Base-by-base conservation (phyloP, 176 grass and related monocot genomes). In the Musa beccarii region DNA sequence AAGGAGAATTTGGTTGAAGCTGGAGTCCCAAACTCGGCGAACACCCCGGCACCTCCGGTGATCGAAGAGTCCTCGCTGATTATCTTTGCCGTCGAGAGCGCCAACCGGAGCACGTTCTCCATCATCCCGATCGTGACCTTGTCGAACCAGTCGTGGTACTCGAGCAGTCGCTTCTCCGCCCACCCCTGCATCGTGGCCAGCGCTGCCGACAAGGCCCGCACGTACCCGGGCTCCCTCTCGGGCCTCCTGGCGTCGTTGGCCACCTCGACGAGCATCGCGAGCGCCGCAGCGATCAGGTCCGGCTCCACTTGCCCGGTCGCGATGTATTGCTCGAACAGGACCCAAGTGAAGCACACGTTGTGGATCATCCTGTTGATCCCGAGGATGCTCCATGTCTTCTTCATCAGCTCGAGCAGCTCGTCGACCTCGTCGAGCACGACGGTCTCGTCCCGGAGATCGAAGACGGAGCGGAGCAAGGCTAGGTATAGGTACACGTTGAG, bases 401-500 rank as follows among this genome's bases (percentile, higher is more conserved):
- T 92, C 70, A 96, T 90, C 62, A 96, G 80, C 83, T 96, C 93
- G 5, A 92, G 76, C 17, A 96, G 69, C 87, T 92, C 93, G 61
- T 96, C 89, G 0, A 96, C 89, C 85, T 96, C 89, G 62, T 96
- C 93, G 5, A 96, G 70, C 22, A 96, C 85, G 0, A 92, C 79
- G 24, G 87, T 92, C 70, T 71, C 56, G 59, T 92, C 89, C 25
- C 87, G 53, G 10, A 76, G 80, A 50, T 96, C 89, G 51, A 96
- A 96, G 28, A 96, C 23, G 17, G 85, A 25, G 26, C 80, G 83
- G 17, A 96, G 89, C 71, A 96, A 87, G 50, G 83, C 73, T 11
- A 83, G 73, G 43, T 92, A 96, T 66, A 96, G 88, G 80, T 88
- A 72, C 25, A 90, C 66, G 55, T 90, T 96, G 14, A 96, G 78